A percentile compares a stretch with the other conserved stretches of the same genome.
Conservation (phyloP, 345 rosid species). For the Salix exigua region DNA sequence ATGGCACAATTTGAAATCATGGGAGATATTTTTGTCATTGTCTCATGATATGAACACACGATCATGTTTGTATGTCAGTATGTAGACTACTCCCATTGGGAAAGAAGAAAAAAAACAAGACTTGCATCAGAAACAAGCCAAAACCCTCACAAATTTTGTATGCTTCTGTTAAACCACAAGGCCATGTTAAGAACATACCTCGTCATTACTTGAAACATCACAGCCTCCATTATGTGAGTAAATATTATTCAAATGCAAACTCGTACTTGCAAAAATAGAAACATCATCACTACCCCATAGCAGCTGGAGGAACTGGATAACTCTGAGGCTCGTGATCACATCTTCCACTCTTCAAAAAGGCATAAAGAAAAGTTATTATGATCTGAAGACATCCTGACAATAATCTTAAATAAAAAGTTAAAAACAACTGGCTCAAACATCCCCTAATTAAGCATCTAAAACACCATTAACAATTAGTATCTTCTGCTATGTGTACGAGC, state of each 20-base stretch:
- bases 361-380: conserved; percentile 1
- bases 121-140: background rate
- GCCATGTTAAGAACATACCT: conserved; percentile 30
- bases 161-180: background rate
- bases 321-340: conserved; percentile 39
- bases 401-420: no score
- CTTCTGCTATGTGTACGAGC: background rate
- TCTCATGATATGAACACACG: background rate
- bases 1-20: background rate
- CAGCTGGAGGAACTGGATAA: conserved; percentile 40
- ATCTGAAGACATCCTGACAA: background rate
- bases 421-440: no score
- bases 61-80: no score
- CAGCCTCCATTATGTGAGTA: conserved; percentile 25
- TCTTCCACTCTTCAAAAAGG: conserved; percentile 42
- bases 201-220: conserved; percentile 24
- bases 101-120: background rate
- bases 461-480: background rate
- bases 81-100: background rate
- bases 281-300: conserved; percentile 26
- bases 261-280: background rate
- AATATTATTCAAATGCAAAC: background rate
- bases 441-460: background rate
- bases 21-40: background rate
- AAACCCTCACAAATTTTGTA: background rate